A percentile compares a stretch with the other conserved stretches of the same genome.
phyloP scores from a whole-genome alignment of 1,139 yeast species.

The Hyphopichia wangnamkhiaoensis region DNA sequence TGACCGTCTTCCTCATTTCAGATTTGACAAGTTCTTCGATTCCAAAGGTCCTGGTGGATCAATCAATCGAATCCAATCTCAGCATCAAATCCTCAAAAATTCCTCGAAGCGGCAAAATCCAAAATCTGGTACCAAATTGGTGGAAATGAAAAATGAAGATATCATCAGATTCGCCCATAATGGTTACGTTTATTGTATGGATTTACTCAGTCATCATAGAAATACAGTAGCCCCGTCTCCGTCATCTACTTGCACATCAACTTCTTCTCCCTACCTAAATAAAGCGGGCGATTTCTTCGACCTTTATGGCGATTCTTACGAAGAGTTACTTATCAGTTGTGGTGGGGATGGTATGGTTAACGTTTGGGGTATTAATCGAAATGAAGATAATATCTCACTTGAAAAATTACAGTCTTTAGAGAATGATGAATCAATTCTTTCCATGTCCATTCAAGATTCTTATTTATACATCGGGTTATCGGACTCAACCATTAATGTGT shows the following conservation, averaged over 20 bases:
- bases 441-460: slow-evolving; percentile 62
- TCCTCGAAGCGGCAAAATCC: slow-evolving; percentile 9
- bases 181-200: slow-evolving; percentile 83
- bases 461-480: slow-evolving; percentile 79
- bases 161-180: slow-evolving; percentile 83
- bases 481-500: slow-evolving; percentile 70
- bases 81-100: slow-evolving; percentile 28
- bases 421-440: slow-evolving; percentile 69
- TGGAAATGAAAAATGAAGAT: slow-evolving; percentile 70
- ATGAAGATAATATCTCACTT: slow-evolving; percentile 11
- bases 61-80: slow-evolving; percentile 33
- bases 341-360: slow-evolving; percentile 91
- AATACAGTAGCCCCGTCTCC: too few relatives aligned
- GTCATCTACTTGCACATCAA: neutral
- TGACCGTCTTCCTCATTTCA: slow-evolving; percentile 66
- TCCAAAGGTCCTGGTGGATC: slow-evolving; percentile 84
- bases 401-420: slow-evolving; percentile 46
- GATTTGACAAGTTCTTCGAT: slow-evolving; percentile 88
- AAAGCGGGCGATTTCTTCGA: slow-evolving; percentile 22
- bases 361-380: slow-evolving; percentile 56
- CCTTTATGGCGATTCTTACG: slow-evolving; percentile 17
- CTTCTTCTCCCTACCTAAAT: neutral
- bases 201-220: slow-evolving; percentile 21
- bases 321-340: slow-evolving; percentile 45
- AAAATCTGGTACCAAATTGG: slow-evolving; percentile 28